Conservation (phyloP, 305 asterid genomes). For the Fraxinus ornus region DNA sequence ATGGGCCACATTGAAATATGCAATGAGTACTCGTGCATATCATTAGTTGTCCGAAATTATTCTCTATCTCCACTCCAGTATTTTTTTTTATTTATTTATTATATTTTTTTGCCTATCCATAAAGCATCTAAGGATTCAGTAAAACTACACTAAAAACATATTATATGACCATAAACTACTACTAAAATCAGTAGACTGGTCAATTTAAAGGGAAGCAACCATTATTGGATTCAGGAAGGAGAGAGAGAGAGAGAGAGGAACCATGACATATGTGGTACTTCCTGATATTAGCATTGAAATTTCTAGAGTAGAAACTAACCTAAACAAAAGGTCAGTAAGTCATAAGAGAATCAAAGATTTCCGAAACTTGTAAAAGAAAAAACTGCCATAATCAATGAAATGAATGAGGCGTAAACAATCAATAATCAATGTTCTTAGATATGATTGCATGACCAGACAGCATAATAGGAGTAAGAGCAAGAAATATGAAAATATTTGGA, state of each 20-base stretch:
- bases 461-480: conserved; percentile 5
- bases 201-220: too few relatives aligned
- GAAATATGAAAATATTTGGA: conserved; percentile 4
- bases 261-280: neutral
- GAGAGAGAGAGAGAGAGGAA: neutral
- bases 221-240: neutral
- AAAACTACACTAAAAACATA: neutral
- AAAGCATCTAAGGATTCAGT: neutral
- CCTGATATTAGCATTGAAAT: neutral
- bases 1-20: conserved; percentile 7
- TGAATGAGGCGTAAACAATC: neutral
- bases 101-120: neutral
- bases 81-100: too few relatives aligned
- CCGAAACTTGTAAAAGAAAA: neutral
- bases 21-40: neutral
- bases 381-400: neutral
- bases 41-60: neutral
- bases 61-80: neutral
- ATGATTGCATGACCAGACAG: neutral
- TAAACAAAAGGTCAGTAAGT: neutral
- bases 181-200: neutral
- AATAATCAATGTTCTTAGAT: neutral
- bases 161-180: neutral
- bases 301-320: conserved; percentile 8
- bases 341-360: neutral